Base-by-base conservation (phyloP, 2,329 filamentous ascomycete species). In the Teratosphaeria zuluensis region DNA sequence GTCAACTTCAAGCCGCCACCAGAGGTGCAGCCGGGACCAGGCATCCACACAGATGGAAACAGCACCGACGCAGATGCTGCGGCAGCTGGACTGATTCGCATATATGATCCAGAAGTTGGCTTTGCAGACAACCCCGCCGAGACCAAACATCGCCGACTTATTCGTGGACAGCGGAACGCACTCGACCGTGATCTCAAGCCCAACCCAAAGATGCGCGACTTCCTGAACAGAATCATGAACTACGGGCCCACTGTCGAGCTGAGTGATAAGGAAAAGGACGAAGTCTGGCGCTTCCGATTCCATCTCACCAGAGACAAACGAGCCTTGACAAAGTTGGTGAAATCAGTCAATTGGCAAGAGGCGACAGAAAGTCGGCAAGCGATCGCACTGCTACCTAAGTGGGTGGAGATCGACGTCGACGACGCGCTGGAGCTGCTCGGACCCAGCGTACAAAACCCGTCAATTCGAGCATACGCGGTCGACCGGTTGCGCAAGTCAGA, bases 231-330 rank as follows among this genome's bases (percentile, higher is more conserved):
- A 52, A 92, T 99, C 64, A 86, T 97, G 78, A 87, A 88, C 1
- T 96, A 96, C 69, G 91, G 92, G 6, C 94, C 94, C 2, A 96
- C 92, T 0, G 91, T 96, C 62, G 83, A 89, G 54, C 79, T 99
- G 28, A 90, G 85, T 1, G 84, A 90, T 0, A 92, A 96, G 71
- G 94, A 99, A 73, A 95, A 95, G 70, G 94, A 99, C 73, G 80
- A 96, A 56, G 85, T 99, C 21, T 99, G 95, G 95, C 94, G 95
- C 68, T 99, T 97, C 76, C 83, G 94, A 59, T 95, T 97, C 73
- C 92, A 96, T 72, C 76, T 99, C 24, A 94, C 92, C 0, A 83
- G 91, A 59, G 92, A 99, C 72, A 99, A 99, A 66, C 72, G 76
- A 58, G 78, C 92, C 2, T 79, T 97, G 59, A 99, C 92, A 35